phyloP scores from a whole-genome alignment of 1,284 basidiomycete species.

The Sanghuangporus sanghuang region DNA sequence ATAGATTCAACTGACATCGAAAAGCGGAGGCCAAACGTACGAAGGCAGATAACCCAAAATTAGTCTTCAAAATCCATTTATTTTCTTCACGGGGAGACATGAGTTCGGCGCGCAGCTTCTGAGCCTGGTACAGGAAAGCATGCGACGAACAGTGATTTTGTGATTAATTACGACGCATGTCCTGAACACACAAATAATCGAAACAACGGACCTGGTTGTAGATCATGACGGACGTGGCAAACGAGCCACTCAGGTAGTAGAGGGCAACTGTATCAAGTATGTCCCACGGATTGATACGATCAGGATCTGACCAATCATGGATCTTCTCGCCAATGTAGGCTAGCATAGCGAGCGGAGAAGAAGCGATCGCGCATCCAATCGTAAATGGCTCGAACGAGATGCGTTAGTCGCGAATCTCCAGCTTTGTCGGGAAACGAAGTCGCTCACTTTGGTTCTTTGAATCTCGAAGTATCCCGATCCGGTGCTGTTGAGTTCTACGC shows the following conservation, averaged over 20 bases:
- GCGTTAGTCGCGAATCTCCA: not conserved
- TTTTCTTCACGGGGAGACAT: not conserved
- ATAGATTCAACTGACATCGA: not conserved
- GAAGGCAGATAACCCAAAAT: constrained; percentile 21
- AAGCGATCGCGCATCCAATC: constrained; percentile 21
- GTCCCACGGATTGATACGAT: constrained; percentile 16
- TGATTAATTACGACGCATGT: not conserved
- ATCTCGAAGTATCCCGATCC: constrained; percentile 20
- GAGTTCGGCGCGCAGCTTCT: not conserved
- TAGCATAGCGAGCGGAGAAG: constrained; percentile 20
- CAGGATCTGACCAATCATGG: constrained; percentile 22
- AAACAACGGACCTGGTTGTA: constrained; percentile 18
- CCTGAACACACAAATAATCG: not conserved
- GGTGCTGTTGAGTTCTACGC: constrained; percentile 10
- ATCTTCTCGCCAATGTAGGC: constrained; percentile 24
- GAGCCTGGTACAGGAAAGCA: not conserved
- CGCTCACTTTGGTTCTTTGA: constrained; percentile 19
- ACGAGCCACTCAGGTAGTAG: constrained; percentile 22
- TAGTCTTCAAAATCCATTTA: constrained; percentile 16
- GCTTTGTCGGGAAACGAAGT: not conserved
- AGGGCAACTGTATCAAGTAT: constrained; percentile 22
- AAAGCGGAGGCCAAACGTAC: constrained; percentile 9
- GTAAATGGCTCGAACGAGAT: constrained; percentile 19
- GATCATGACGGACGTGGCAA: constrained; percentile 22
- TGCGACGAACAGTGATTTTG: not conserved